Evolutionary conservation across 805 yeast genomes (phyloP), one percentile per base, ranked within the genome.

Genomic region (Deakozyma indianensis): DNA sequence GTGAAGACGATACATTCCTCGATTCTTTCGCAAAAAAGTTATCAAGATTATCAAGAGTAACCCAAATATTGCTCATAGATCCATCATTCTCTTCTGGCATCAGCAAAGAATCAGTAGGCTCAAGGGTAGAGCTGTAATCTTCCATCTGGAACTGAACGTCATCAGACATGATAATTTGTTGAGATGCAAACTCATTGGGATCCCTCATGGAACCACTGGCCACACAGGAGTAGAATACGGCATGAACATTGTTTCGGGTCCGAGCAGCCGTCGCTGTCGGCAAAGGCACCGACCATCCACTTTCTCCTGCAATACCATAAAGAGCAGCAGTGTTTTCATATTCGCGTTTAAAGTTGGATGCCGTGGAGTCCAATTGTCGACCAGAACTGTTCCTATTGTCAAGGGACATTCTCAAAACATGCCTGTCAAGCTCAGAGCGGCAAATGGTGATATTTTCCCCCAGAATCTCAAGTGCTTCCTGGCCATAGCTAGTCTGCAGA

Each of bases 201-300:
- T 32, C 38, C 18, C 38, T 32, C 7, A 32, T 9, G 38, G 45
- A 20, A 29, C 47, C 15, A 47, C 52, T 29, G 42, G 70, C 67
- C 1, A 74, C 73, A 57, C 96, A 90, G 0, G 95, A 84, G 24
- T 87, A 78, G 58, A 84, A 92, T 2, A 92, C 97, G 0, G 97
- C 88, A 61, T 92, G 97, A 1, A 92, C 94, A 56, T 92, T 92
- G 58, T 84, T 85, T 52, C 96, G 69, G 1, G 97, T 84, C 15
- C 83, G 75, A 0, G 94, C 82, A 0, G 96, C 86, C 1, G 92
- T 80, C 40, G 86, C 77, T 0, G 90, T 84, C 2, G 98, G 96
- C 90, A 84, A 83, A 1, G 97, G 94, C 43, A 94, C 78, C 0
- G 96, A 80, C 99, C 99, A 92, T 1, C 99, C 99, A 56, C 82